Evolutionary conservation across 2,329 filamentous ascomycete genomes (phyloP).

Genomic region (Dichotomopilus funicola): DNA sequence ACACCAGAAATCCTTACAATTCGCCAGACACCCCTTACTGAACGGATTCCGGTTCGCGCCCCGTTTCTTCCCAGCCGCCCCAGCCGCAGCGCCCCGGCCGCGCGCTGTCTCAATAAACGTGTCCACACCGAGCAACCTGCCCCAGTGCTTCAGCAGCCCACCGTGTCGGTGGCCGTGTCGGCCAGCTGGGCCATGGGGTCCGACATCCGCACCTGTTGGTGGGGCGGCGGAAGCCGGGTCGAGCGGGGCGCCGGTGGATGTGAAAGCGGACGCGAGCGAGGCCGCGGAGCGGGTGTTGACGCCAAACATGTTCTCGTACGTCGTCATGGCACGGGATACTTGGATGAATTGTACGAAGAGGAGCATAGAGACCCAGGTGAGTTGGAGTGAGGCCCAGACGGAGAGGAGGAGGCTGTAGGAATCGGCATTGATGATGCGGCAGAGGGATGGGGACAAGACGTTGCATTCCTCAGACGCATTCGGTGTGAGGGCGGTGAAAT

Average conservation of each 20-base stretch:
- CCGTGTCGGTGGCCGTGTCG: slow-evolving; percentile 40
- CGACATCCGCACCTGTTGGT: slow-evolving; percentile 48
- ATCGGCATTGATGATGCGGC: slow-evolving; percentile 71
- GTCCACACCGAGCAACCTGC: slow-evolving; percentile 79
- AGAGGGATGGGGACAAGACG: slow-evolving; percentile 67
- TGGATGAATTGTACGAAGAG: slow-evolving; percentile 90
- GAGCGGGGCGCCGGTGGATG: slow-evolving; percentile 69
- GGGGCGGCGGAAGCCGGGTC: slow-evolving; percentile 53
- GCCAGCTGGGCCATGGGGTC: slow-evolving; percentile 23
- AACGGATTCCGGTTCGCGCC: slow-evolving; percentile 62
- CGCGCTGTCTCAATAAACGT: slow-evolving; percentile 91
- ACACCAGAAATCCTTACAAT: slow-evolving; percentile 96
- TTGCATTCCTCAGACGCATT: slow-evolving; percentile 57
- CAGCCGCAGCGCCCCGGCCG: slow-evolving; percentile 67
- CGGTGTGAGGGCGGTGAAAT: slow-evolving; percentile 55
- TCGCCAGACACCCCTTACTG: slow-evolving; percentile 72
- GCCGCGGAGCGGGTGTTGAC: slow-evolving; percentile 53
- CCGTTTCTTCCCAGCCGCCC: slow-evolving; percentile 51
- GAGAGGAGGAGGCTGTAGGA: slow-evolving; percentile 75
- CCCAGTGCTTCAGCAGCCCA: slow-evolving; percentile 72
- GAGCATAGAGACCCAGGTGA: slow-evolving; percentile 97
- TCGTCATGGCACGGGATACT: slow-evolving; percentile 86
- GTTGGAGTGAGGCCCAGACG: slow-evolving; percentile 74
- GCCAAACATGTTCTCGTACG: slow-evolving; percentile 92
- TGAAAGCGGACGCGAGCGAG: slow-evolving; percentile 64